Conservation (phyloP, 1,284 basidiomycete species). For the Clitocybe nebularis region DNA sequence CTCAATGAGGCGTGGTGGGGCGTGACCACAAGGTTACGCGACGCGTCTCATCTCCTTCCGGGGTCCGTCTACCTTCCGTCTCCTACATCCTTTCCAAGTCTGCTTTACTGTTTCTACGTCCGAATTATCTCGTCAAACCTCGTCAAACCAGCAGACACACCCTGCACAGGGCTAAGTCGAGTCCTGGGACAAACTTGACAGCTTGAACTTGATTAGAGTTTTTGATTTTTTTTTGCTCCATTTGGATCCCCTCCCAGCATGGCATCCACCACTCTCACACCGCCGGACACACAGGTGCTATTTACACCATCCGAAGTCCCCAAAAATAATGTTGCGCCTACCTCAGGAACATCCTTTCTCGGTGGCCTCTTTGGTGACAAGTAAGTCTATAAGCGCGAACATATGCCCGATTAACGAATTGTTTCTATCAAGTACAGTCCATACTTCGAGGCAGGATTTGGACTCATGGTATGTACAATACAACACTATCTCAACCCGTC, state of each 20-base stretch:
- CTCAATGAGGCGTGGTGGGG: neutral
- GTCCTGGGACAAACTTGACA: neutral
- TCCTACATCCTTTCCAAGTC: neutral
- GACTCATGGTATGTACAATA: slow-evolving; percentile 73
- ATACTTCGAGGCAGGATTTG: slow-evolving; percentile 94
- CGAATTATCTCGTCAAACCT: neutral
- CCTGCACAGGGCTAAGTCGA: neutral
- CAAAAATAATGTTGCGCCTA: slow-evolving; percentile 7
- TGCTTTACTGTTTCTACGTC: slow-evolving; percentile 12
- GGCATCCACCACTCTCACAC: slow-evolving; percentile 3
- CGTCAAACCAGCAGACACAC: neutral
- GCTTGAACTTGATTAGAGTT: no score
- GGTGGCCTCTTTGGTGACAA: slow-evolving; percentile 43
- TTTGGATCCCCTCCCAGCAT: slow-evolving; percentile 2
- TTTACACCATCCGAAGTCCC: slow-evolving; percentile 7
- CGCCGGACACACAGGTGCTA: slow-evolving; percentile 3
- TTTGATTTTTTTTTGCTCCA: neutral
- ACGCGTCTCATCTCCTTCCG: slow-evolving; percentile 18
- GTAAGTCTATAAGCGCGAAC: slow-evolving; percentile 33
- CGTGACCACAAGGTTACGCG: slow-evolving; percentile 17
- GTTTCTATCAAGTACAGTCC: slow-evolving; percentile 58
- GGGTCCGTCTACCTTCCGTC: slow-evolving; percentile 2
- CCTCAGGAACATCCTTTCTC: slow-evolving; percentile 22
- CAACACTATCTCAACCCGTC: slow-evolving; percentile 2
- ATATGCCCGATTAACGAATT: slow-evolving; percentile 6